A percentile compares a stretch with the other conserved stretches of the same genome.
phyloP scores from a whole-genome alignment of 345 rosid species.

The Linum lewisii region DNA sequence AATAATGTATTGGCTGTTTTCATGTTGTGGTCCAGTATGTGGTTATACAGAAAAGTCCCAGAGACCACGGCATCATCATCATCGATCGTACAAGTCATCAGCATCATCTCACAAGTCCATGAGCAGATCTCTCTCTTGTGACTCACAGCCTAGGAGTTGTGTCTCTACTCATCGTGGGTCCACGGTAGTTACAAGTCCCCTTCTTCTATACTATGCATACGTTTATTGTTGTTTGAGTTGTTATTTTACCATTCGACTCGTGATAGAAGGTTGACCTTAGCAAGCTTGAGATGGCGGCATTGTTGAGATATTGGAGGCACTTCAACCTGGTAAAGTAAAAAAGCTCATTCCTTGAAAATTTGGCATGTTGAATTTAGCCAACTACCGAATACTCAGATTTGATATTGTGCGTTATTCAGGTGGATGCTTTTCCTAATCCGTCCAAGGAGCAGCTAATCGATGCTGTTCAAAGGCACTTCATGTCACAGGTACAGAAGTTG shows the following conservation, averaged over 20 bases:
- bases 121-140: conserved; percentile 68
- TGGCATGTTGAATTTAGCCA: too few species aligned
- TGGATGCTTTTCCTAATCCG: conserved; percentile 72
- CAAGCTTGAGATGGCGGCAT: conserved; percentile 82
- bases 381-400: too few species aligned
- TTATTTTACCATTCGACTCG: background rate
- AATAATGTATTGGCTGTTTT: too few species aligned
- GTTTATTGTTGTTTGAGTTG: too few species aligned
- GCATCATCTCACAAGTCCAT: conserved; percentile 65
- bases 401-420: conserved; percentile 26
- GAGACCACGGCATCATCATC: conserved; percentile 65
- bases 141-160: conserved; percentile 69
- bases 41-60: conserved; percentile 79
- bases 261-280: conserved; percentile 75
- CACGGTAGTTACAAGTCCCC: conserved; percentile 34
- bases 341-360: too few species aligned
- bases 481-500: conserved; percentile 92
- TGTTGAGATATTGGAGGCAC: conserved; percentile 80
- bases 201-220: too few species aligned
- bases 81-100: conserved; percentile 57
- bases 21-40: conserved; percentile 34
- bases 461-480: conserved; percentile 81
- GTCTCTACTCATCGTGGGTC: conserved; percentile 40
- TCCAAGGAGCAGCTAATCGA: conserved; percentile 78
- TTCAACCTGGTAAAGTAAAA: conserved; percentile 92